Conservation (phyloP, 2,329 filamentous ascomycete species). For the Trichophyton benhamiae region DNA sequence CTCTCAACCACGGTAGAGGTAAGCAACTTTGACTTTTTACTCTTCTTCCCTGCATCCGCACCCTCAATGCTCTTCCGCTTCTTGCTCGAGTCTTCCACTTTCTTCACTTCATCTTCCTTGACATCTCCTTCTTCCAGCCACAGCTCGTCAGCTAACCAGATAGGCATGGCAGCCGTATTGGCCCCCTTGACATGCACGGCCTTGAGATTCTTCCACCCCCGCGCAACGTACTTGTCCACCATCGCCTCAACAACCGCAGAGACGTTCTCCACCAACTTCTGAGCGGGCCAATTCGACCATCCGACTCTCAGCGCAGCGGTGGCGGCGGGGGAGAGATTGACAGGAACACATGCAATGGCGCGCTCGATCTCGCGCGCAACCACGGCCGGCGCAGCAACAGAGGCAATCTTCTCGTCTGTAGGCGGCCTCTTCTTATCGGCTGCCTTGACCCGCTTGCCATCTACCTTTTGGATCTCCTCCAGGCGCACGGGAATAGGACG, state of each 20-base stretch:
- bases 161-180: constrained; percentile 75
- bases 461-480: constrained; percentile 49
- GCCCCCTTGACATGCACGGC: constrained; percentile 83
- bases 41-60: constrained; percentile 15
- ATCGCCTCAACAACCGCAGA: constrained; percentile 56
- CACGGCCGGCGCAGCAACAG: constrained; percentile 47
- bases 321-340: constrained; percentile 65
- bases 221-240: constrained; percentile 67
- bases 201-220: constrained; percentile 78
- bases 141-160: constrained; percentile 86
- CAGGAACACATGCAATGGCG: constrained; percentile 62
- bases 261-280: constrained; percentile 71
- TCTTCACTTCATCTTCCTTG: constrained; percentile 33
- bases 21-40: constrained; percentile 22
- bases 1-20: constrained; percentile 19
- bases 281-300: constrained; percentile 57
- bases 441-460: constrained; percentile 48
- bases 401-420: constrained; percentile 33
- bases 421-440: constrained; percentile 37
- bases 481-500: constrained; percentile 74
- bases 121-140: constrained; percentile 73
- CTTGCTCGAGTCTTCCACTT: constrained; percentile 41
- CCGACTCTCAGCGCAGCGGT: constrained; percentile 74
- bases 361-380: constrained; percentile 72
- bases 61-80: constrained; percentile 31